These are phyloP conservation scores for Globisporangium uncinulatum DNA, from an alignment of 352 stramenopile genomes.

Conservation along the genomic window DNA sequence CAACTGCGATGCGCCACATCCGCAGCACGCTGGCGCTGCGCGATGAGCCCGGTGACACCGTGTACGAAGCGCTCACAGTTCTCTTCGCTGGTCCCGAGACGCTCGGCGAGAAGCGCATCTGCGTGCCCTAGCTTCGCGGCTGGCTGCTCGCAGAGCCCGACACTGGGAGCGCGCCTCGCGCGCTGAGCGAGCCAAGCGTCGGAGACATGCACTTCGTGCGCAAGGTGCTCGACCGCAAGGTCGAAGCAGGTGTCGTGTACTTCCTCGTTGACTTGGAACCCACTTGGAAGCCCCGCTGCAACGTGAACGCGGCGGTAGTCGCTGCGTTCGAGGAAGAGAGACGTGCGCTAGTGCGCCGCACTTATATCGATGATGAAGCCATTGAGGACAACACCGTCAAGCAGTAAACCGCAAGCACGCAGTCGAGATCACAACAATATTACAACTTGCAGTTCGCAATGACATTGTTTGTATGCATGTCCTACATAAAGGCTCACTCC, in stretches of 20 bases:
- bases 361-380: slow-evolving; percentile 9
- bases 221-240: slow-evolving; percentile 10
- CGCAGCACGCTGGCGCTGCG: neutral
- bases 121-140: neutral
- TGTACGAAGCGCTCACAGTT: neutral
- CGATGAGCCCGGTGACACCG: neutral
- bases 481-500: neutral
- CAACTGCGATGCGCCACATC: neutral
- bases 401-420: neutral
- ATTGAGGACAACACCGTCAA: slow-evolving; percentile 1
- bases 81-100: neutral
- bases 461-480: neutral
- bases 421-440: neutral
- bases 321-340: slow-evolving; percentile 1
- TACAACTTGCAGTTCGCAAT: neutral
- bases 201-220: slow-evolving; percentile 3
- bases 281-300: slow-evolving; percentile 8
- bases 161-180: neutral
- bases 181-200: neutral
- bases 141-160: neutral
- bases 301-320: too few species aligned
- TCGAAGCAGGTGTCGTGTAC: slow-evolving; percentile 3
- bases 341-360: slow-evolving; percentile 5
- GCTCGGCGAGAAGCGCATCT: too few species aligned
- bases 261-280: slow-evolving; percentile 8